These are phyloP conservation scores for Bruguiera gymnorhiza DNA, from an alignment of 345 rosid genomes.

Conservation along the genomic window DNA sequence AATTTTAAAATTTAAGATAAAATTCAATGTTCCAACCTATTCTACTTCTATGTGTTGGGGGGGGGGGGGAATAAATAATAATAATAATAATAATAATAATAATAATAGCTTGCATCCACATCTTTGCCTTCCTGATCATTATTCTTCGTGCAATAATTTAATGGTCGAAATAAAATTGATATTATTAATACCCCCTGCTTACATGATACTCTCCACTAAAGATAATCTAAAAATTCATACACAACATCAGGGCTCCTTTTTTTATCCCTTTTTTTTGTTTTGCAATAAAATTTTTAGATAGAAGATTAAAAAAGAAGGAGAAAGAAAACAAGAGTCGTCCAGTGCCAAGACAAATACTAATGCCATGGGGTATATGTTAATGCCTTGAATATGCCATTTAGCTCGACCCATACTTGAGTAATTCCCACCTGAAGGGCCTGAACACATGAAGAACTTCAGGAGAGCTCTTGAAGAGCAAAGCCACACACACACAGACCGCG, in stretches of 20 bases:
- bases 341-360: slow-evolving; percentile 4
- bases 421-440: slow-evolving; percentile 98
- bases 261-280: neutral
- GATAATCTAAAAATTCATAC: slow-evolving; percentile 11
- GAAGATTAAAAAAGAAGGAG: no score
- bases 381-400: slow-evolving; percentile 12
- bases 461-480: slow-evolving; percentile 88
- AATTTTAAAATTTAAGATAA: no score
- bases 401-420: slow-evolving; percentile 76
- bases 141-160: no score
- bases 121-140: no score
- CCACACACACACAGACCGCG: slow-evolving; percentile 94
- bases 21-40: no score
- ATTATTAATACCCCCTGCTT: slow-evolving; percentile 7
- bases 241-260: neutral
- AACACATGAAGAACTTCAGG: slow-evolving; percentile 89
- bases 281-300: no score
- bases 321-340: neutral
- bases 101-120: no score
- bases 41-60: no score
- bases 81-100: no score
- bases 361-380: no score
- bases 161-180: neutral
- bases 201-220: slow-evolving; percentile 5
- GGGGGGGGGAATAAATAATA: no score